Evolutionary conservation across 768 basidiomycete species (phyloP), one percentile per base, ranked within the genome.

Genomic region (Leccinum variicolor): DNA sequence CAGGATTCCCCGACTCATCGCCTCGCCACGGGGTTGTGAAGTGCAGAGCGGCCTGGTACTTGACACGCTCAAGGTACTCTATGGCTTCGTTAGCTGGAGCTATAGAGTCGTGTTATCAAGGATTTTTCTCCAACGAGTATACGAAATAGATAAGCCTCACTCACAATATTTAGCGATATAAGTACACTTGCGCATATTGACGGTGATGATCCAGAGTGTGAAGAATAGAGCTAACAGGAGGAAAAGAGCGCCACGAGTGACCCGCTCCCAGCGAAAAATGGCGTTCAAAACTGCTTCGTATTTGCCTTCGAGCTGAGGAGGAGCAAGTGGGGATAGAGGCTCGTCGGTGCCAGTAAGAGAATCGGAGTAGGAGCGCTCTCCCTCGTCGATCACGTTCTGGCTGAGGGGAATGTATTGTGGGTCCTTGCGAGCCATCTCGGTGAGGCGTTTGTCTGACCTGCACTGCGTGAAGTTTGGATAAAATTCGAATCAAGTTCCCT

Each of bases 71-170:
- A 9, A 61, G 11, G 28, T 56, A 50, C 29, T 63, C 56, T 4
- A 61, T 28, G 26, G 60, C 56, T 19, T 52, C 50, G 41, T 47
- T 61, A 23, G 53, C 59, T 10, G 62, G 59, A 3, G 55, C 62
- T 63, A 36, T 9, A 31, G 21, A 26, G 7, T 45, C 15, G 14
- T 52, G 13, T 6, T 3, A 28, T 14, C 15, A 48, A 19, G 17
- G 1, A 13, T 48, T 1, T 21, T 15, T 28, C 47, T 14, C 14
- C 17, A 4, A 2, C 26, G 23, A 28, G 17, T 5, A 31, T 31
- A 19, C 25, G 8, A 14, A 48, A 48, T 9, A 48, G 14, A 19
- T 17, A 26, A 19, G n/a, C 2, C 1, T 7, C 9, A 54, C 59
- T 54, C 52, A 61, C 59, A 56, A 31, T 57, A 61, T 21, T 43